Evolutionary conservation across 495 filamentous ascomycete species (phyloP).

Genomic region (Apodospora peruviana): DNA sequence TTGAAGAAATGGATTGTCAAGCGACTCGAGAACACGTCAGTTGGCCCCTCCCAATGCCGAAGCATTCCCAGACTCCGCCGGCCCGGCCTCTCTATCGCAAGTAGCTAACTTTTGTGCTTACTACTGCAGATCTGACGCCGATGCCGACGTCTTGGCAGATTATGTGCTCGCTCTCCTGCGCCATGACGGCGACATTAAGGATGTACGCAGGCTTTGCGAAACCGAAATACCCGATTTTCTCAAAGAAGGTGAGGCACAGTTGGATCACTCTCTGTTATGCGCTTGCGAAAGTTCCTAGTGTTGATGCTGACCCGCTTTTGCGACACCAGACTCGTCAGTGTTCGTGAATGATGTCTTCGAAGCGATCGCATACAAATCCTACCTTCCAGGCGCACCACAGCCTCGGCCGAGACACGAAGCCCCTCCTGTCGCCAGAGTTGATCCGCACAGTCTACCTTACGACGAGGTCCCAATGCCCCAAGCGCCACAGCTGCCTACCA

Average conservation of each 20-base stretch:
- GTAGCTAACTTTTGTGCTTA: no score
- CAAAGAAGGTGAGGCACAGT: slow-evolving; percentile 59
- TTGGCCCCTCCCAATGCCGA: background rate
- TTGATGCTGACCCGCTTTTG: background rate
- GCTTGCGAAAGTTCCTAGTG: background rate
- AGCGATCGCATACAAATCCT: slow-evolving; percentile 59
- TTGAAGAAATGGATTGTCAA: slow-evolving; percentile 89
- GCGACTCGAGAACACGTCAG: slow-evolving; percentile 86
- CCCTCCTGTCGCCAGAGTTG: slow-evolving; percentile 14
- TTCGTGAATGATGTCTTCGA: slow-evolving; percentile 88
- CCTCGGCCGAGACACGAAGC: slow-evolving; percentile 25
- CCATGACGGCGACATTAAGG: slow-evolving; percentile 69
- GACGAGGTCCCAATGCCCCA: slow-evolving; percentile 16
- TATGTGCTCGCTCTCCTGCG: slow-evolving; percentile 89
- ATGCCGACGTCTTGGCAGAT: slow-evolving; percentile 91
- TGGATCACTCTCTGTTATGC: background rate
- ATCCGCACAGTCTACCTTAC: slow-evolving; percentile 18
- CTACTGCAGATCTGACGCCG: slow-evolving; percentile 75
- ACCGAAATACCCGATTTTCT: slow-evolving; percentile 84
- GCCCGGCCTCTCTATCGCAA: no score
- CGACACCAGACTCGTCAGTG: slow-evolving; percentile 59
- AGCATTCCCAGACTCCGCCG: no score
- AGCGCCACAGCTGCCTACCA: slow-evolving; percentile 1
- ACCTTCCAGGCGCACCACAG: slow-evolving; percentile 50
- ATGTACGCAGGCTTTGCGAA: slow-evolving; percentile 67